Percentiles rank a stretch among this genome's conserved stretches.
Evolutionary conservation across 768 basidiomycete genomes (phyloP).

Genomic region (Boletus rex-veris): DNA sequence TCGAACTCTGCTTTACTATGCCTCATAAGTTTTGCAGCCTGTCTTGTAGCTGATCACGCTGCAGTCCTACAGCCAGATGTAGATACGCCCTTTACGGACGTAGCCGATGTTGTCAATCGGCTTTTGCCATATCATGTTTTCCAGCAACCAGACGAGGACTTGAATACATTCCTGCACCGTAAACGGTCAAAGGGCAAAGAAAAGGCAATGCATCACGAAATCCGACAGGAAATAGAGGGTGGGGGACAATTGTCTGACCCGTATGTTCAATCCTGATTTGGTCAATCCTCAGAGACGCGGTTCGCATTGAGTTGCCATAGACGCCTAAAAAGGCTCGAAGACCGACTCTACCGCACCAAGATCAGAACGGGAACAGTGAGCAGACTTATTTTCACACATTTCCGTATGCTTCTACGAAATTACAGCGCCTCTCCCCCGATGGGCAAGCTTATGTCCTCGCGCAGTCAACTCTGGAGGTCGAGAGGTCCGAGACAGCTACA

Average conservation of each 20-base stretch:
- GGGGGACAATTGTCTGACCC: background rate
- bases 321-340: constrained; percentile 51
- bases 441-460: constrained; percentile 63
- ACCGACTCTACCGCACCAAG: constrained; percentile 55
- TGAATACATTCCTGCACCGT: constrained; percentile 32
- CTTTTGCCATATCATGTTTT: constrained; percentile 79
- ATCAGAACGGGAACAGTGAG: constrained; percentile 57
- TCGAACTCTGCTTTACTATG: constrained; percentile 12
- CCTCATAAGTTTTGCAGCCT: constrained; percentile 47
- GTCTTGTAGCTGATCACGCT: constrained; percentile 61
- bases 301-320: constrained; percentile 66
- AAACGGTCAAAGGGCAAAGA: constrained; percentile 56
- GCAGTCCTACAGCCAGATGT: constrained; percentile 60
- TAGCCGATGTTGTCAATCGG: constrained; percentile 61
- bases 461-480: constrained; percentile 61
- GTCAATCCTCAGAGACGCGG: constrained; percentile 51
- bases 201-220: constrained; percentile 47
- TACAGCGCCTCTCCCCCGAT: constrained; percentile 57
- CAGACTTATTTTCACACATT: background rate
- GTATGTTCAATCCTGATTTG: constrained; percentile 1
- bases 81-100: constrained; percentile 64
- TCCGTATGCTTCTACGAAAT: constrained; percentile 1
- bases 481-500: constrained; percentile 57
- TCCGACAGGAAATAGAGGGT: constrained; percentile 54
- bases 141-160: constrained; percentile 68